Conservation (phyloP, 768 basidiomycete genomes). For the Flagelloscypha sp. region DNA sequence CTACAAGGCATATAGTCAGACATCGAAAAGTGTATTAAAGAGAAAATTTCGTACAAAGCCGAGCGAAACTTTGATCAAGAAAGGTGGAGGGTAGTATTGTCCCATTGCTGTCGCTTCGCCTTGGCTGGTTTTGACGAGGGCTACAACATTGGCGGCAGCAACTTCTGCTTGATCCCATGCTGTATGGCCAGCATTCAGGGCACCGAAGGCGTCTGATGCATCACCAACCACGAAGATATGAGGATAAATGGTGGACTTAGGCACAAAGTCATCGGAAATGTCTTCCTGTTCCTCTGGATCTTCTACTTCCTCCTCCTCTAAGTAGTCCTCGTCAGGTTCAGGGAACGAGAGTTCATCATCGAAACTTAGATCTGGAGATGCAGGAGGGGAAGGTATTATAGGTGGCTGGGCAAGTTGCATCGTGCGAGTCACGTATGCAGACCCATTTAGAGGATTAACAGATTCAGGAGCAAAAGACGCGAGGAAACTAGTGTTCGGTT, state of each 20-base stretch:
- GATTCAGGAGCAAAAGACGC: conserved; percentile 30
- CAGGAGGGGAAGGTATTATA: conserved; percentile 2
- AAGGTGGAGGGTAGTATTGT: not conserved
- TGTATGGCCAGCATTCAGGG: not conserved
- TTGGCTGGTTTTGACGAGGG: no score
- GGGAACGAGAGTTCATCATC: no score
- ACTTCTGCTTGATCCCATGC: conserved; percentile 11
- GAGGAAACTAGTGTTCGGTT: conserved; percentile 45
- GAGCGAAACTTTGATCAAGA: not conserved
- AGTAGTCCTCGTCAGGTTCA: no score
- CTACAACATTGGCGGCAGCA: conserved; percentile 28
- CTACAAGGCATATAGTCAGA: no score
- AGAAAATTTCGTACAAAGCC: not conserved
- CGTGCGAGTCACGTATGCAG: conserved; percentile 39
- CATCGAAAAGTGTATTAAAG: no score
- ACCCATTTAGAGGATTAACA: conserved; percentile 29
- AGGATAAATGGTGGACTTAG: not conserved
- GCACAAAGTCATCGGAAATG: no score
- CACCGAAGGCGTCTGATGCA: not conserved
- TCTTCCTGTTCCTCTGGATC: no score
- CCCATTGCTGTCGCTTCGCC: no score
- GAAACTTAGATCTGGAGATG: not conserved
- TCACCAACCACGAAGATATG: not conserved
- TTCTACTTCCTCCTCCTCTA: no score
- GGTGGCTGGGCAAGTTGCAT: conserved; percentile 37